Conservation (phyloP, 768 basidiomycete species). For the Lactifluus piperatus region DNA sequence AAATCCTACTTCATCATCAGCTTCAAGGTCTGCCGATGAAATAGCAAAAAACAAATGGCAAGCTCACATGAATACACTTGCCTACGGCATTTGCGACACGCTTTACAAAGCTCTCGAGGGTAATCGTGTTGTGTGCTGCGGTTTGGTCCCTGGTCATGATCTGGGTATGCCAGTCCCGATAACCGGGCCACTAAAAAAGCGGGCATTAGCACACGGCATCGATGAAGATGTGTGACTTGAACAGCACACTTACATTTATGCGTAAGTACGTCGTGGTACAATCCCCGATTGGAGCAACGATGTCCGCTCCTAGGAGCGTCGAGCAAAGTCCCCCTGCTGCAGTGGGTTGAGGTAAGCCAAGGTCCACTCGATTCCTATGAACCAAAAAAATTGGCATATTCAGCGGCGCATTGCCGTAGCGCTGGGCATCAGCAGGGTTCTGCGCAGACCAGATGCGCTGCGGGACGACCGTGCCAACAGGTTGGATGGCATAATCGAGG, state of each 20-base stretch:
- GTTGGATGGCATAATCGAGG: neutral
- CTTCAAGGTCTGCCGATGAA: neutral
- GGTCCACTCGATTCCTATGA: neutral
- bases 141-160: slow-evolving; percentile 10
- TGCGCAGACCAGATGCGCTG: slow-evolving; percentile 6
- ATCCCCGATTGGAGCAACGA: neutral
- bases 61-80: slow-evolving; percentile 2
- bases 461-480: neutral
- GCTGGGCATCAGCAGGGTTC: neutral
- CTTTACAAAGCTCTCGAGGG: neutral
- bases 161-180: neutral
- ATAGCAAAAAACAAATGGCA: no score
- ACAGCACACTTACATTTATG: neutral
- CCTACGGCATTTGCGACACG: neutral
- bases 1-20: neutral
- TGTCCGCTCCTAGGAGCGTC: neutral
- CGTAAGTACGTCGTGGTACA: neutral
- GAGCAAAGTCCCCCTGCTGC: neutral
- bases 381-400: slow-evolving; percentile 10
- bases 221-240: no score
- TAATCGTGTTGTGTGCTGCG: neutral
- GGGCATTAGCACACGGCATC: neutral
- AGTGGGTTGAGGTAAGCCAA: neutral
- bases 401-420: neutral
- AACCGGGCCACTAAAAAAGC: slow-evolving; percentile 1